Evolutionary conservation across 2,329 filamentous ascomycete species (phyloP).

Genomic region (Raffaelea albimanens): DNA sequence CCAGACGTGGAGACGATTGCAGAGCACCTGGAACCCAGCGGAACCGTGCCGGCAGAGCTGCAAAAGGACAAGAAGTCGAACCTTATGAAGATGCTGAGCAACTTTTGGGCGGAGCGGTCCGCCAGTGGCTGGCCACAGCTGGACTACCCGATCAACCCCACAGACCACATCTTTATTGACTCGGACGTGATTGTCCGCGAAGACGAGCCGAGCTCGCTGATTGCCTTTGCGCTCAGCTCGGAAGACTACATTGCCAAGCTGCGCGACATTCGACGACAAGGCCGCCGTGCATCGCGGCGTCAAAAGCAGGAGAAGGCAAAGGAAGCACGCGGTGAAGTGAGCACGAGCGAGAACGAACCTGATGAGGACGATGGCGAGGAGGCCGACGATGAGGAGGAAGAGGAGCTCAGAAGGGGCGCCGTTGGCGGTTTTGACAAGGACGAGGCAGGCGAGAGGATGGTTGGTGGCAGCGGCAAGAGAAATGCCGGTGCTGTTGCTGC

Average conservation of each 20-base stretch:
- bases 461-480: no score
- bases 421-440: no score
- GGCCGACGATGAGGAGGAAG: slow-evolving; percentile 16
- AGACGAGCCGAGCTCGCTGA: slow-evolving; percentile 92
- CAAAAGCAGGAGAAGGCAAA: slow-evolving; percentile 5
- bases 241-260: slow-evolving; percentile 80
- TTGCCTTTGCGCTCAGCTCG: slow-evolving; percentile 84
- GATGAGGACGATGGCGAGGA: slow-evolving; percentile 17
- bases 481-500: no score
- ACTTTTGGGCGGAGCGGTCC: slow-evolving; percentile 97
- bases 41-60: slow-evolving; percentile 60
- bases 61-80: slow-evolving; percentile 90
- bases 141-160: slow-evolving; percentile 80
- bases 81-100: slow-evolving; percentile 88
- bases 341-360: slow-evolving; percentile 12
- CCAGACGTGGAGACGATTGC: slow-evolving; percentile 54
- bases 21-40: slow-evolving; percentile 50
- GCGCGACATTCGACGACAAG: slow-evolving; percentile 49
- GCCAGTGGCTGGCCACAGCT: slow-evolving; percentile 88
- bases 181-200: slow-evolving; percentile 95
- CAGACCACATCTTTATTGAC: slow-evolving; percentile 93
- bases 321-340: not conserved
- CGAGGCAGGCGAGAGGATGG: not conserved
- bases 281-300: slow-evolving; percentile 22
- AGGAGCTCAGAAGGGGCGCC: no score